Percentiles rank a stretch among this genome's conserved stretches.
Evolutionary conservation across 2,329 filamentous ascomycete species (phyloP).

Genomic region (Venturia aucupariae): DNA sequence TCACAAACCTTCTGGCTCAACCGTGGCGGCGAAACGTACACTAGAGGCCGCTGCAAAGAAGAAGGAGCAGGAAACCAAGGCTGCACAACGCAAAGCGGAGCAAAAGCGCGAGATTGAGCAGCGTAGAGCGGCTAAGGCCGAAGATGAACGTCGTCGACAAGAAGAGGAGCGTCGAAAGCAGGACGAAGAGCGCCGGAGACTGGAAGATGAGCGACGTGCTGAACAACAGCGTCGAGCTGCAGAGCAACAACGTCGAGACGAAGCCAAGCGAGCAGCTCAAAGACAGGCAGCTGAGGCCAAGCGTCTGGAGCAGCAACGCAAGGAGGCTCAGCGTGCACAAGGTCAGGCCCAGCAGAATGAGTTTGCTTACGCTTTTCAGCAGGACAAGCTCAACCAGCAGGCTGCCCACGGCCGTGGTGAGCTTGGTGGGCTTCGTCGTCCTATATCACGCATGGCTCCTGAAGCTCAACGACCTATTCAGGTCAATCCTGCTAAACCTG

Average conservation of each 20-base stretch:
- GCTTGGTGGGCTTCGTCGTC: conserved; percentile 41
- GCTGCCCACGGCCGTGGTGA: conserved; percentile 35
- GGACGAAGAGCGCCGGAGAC: conserved; percentile 24
- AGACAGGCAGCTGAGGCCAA: conserved; percentile 26
- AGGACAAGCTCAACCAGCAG: conserved; percentile 20
- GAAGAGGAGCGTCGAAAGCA: conserved; percentile 34
- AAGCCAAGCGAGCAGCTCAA: conserved; percentile 28
- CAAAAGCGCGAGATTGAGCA: conserved; percentile 74
- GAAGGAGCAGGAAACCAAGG: conserved; percentile 72
- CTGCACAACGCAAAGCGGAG: conserved; percentile 68
- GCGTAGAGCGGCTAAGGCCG: conserved; percentile 54
- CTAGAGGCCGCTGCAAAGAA: conserved; percentile 69
- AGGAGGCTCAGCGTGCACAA: conserved; percentile 51
- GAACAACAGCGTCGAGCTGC: conserved; percentile 28
- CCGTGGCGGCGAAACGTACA: conserved; percentile 41
- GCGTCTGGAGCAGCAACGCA: conserved; percentile 50
- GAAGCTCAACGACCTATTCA: conserved; percentile 52
- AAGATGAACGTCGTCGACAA: conserved; percentile 30
- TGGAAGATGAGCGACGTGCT: conserved; percentile 30
- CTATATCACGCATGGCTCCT: conserved; percentile 54
- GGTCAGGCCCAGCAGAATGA: conserved; percentile 30
- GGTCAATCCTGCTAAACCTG: conserved; percentile 58
- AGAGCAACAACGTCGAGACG: conserved; percentile 29
- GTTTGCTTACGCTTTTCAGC: conserved; percentile 20
- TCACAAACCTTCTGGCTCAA: conserved; percentile 17